Conservation (phyloP, 148 eudicot species). For the Heliamphora exappendiculata region DNA sequence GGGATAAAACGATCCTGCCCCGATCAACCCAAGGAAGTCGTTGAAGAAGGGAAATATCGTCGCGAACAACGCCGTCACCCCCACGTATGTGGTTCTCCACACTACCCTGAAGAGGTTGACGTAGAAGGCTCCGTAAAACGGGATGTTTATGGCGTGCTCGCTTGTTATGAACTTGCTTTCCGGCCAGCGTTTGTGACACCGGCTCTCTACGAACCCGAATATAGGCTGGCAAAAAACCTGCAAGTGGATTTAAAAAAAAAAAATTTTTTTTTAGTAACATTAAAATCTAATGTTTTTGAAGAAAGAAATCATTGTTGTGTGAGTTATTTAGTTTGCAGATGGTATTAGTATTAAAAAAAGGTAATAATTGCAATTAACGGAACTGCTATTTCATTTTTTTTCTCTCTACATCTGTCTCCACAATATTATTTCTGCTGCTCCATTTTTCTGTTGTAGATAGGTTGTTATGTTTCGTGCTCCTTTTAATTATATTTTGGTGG, state of each 20-base stretch:
- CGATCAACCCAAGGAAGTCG: conserved; percentile 67
- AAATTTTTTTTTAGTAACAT: background rate
- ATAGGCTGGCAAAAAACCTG: conserved; percentile 80
- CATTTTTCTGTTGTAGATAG: too few relatives aligned
- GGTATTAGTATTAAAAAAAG: too few relatives aligned
- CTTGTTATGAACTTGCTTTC: conserved; percentile 55
- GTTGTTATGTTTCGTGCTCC: too few relatives aligned
- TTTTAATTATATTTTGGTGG: too few relatives aligned
- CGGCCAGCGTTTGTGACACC: conserved; percentile 41
- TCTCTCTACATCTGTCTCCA: background rate
- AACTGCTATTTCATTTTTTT: background rate
- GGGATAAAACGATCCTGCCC: conserved; percentile 50
- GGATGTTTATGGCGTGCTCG: conserved; percentile 40
- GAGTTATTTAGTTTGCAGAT: too few relatives aligned
- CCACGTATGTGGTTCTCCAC: conserved; percentile 73
- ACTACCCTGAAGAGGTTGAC: conserved; percentile 68
- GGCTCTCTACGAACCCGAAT: conserved; percentile 51
- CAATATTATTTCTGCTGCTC: too few relatives aligned
- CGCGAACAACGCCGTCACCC: conserved; percentile 54
- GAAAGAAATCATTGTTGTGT: too few relatives aligned
- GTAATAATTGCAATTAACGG: too few relatives aligned
- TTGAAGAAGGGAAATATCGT: conserved; percentile 95
- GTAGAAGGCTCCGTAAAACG: conserved; percentile 34
- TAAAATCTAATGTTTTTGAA: too few relatives aligned
- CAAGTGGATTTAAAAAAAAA: background rate